These are phyloP conservation scores for Clohesyomyces aquaticus DNA, from an alignment of 495 filamentous ascomycete genomes.

Conservation along the genomic window DNA sequence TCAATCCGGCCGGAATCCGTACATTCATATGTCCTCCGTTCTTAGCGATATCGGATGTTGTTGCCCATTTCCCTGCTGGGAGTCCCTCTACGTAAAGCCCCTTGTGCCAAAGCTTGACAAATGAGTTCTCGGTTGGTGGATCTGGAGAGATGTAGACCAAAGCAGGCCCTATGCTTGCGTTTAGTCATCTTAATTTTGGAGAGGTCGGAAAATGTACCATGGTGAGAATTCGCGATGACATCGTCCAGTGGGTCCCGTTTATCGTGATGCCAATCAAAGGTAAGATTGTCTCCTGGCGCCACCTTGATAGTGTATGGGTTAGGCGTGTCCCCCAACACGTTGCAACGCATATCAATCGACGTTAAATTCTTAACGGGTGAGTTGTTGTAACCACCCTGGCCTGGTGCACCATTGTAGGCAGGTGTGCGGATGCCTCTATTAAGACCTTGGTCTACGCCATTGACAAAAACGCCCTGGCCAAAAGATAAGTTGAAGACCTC, in stretches of 20 bases:
- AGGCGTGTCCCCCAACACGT: constrained; percentile 34
- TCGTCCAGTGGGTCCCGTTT: constrained; percentile 28
- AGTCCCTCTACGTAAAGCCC: constrained; percentile 13
- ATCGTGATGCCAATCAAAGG: constrained; percentile 39
- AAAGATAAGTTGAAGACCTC: neutral
- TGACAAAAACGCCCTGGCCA: constrained; percentile 30
- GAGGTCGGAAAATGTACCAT: constrained; percentile 7
- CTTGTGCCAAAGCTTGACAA: constrained; percentile 37
- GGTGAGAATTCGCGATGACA: constrained; percentile 27
- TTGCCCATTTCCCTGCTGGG: constrained; percentile 36
- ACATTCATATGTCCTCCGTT: constrained; percentile 32
- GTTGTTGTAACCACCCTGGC: constrained; percentile 45
- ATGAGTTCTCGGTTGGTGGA: constrained; percentile 40
- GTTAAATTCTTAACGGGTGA: constrained; percentile 37
- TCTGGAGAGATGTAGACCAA: constrained; percentile 34
- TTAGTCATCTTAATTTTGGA: neutral
- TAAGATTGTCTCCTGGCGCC: constrained; percentile 29
- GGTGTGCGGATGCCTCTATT: constrained; percentile 47
- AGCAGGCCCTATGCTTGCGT: constrained; percentile 16
- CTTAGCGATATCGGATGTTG: constrained; percentile 22
- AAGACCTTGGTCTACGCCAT: constrained; percentile 35
- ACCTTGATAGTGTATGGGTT: constrained; percentile 34
- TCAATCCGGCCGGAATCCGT: constrained; percentile 20
- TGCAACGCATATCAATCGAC: constrained; percentile 36
- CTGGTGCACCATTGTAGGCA: constrained; percentile 48